Percentiles rank a stretch among this genome's conserved stretches.
Conservation (phyloP, 2,329 filamentous ascomycete genomes). For the Basipetospora sp. region DNA sequence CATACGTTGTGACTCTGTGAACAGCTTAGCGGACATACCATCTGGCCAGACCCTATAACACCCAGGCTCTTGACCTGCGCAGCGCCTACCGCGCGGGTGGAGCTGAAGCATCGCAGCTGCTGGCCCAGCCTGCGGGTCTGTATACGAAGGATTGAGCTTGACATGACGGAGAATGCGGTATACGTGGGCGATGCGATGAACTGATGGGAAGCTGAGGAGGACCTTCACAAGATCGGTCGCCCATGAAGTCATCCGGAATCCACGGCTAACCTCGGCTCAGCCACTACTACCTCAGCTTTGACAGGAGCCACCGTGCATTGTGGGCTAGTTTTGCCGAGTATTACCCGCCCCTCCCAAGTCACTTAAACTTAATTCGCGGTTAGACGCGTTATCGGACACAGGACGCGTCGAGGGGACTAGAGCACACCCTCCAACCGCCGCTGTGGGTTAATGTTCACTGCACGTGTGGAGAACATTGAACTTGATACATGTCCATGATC, state of each 20-base stretch:
- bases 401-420: too few relatives aligned
- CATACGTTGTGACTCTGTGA: too few relatives aligned
- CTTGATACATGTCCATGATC: too few relatives aligned
- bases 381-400: neutral
- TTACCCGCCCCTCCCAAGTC: neutral
- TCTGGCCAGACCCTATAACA: conserved; percentile 88
- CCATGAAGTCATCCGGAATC: conserved; percentile 7
- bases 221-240: conserved; percentile 4
- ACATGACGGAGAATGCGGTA: conserved; percentile 19
- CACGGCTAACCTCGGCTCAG: conserved; percentile 30
- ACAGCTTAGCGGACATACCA: conserved; percentile 43
- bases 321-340: neutral
- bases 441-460: too few relatives aligned
- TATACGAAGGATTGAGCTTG: conserved; percentile 23
- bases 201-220: too few relatives aligned
- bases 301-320: too few relatives aligned
- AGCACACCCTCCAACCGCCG: too few relatives aligned
- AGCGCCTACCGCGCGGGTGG: conserved; percentile 41
- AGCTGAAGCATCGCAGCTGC: conserved; percentile 49
- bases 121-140: conserved; percentile 10
- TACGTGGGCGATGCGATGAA: neutral
- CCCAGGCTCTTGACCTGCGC: conserved; percentile 75
- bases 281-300: too few relatives aligned
- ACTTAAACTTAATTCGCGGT: neutral
- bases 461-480: too few relatives aligned